Conservation (phyloP, 768 basidiomycete genomes). For the Krasilnikovozyma curviuscula region DNA sequence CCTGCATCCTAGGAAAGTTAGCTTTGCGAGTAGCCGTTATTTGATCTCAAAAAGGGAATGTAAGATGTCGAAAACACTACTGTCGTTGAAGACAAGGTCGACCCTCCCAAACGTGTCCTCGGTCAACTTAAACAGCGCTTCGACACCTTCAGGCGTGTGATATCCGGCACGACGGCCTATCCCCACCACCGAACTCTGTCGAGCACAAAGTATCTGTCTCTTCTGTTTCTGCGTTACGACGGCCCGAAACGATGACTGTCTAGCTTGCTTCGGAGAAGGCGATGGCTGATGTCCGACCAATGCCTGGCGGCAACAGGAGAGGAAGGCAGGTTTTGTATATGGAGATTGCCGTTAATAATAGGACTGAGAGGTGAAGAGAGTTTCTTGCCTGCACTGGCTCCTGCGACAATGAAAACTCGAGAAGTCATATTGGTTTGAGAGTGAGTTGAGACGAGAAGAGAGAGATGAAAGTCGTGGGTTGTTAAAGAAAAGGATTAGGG, state of each 20-base stretch:
- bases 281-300: conserved; percentile 49
- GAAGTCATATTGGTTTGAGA: too few species aligned
- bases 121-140: conserved; percentile 38
- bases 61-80: conserved; percentile 16
- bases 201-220: conserved; percentile 37
- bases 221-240: conserved; percentile 39
- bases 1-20: conserved; percentile 48
- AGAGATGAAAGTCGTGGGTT: too few species aligned
- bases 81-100: conserved; percentile 63
- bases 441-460: too few species aligned
- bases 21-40: too few species aligned
- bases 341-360: too few species aligned
- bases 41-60: too few species aligned
- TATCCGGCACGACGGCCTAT: conserved; percentile 37
- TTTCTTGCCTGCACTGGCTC: too few species aligned
- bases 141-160: conserved; percentile 46
- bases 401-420: too few species aligned
- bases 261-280: conserved; percentile 51
- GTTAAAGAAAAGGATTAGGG: too few species aligned
- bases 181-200: conserved; percentile 12
- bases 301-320: too few species aligned
- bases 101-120: conserved; percentile 43
- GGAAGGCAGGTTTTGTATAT: too few species aligned
- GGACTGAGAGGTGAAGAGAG: neutral
- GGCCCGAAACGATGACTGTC: conserved; percentile 46